These are phyloP conservation scores for Artemisia tridentata DNA, from an alignment of 129 eudicot species.

Conservation along the genomic window DNA sequence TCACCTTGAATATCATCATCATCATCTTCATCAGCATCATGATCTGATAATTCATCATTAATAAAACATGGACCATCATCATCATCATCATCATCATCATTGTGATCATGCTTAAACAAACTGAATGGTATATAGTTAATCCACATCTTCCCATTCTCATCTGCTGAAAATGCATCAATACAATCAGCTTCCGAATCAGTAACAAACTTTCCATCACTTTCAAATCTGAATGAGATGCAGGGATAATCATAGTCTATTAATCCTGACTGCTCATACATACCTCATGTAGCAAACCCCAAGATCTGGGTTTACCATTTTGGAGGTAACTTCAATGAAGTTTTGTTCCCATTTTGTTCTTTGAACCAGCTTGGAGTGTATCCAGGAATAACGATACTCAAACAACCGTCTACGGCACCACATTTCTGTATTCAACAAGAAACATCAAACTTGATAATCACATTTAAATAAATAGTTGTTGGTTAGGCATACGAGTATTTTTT, in stretches of 20 bases:
- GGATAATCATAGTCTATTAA: background rate
- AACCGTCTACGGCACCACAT: background rate
- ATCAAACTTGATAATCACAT: no score
- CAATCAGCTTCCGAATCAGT: background rate
- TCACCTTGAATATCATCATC: background rate
- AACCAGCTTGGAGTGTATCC: constrained; percentile 17
- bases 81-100: no score
- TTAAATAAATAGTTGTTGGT: background rate
- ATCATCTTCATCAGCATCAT: no score
- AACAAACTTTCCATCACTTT: background rate
- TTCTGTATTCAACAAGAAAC: background rate
- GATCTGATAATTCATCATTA: no score
- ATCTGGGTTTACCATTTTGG: background rate
- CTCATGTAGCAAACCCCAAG: background rate
- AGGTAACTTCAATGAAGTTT: background rate
- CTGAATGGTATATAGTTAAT: constrained; percentile 15
- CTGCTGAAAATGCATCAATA: background rate
- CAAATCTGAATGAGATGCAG: background rate
- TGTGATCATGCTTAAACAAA: background rate
- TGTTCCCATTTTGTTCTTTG: background rate
- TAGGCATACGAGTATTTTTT: no score
- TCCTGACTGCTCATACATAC: background rate
- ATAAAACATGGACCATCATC: no score
- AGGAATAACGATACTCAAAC: background rate
- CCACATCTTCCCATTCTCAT: background rate